Conservation (phyloP, 2,329 filamentous ascomycete genomes). For the Xylaria sp. region DNA sequence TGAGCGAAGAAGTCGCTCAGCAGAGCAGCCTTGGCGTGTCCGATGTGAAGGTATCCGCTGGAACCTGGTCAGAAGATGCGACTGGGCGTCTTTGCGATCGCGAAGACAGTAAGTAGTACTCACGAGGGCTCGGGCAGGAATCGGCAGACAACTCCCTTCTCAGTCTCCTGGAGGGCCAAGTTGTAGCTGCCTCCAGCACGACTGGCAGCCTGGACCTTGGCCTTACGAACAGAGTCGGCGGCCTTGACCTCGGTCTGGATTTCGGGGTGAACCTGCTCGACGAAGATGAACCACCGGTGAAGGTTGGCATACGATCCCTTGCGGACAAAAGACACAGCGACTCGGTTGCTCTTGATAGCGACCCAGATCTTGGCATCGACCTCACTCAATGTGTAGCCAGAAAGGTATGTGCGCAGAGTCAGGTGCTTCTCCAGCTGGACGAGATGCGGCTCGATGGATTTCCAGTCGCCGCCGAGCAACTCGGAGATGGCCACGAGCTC, state of each 20-base stretch:
- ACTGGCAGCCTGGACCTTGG: conserved; percentile 62
- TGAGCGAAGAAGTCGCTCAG: conserved; percentile 97
- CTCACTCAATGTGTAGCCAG: conserved; percentile 71
- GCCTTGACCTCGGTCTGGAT: conserved; percentile 65
- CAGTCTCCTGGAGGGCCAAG: conserved; percentile 76
- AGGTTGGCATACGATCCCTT: conserved; percentile 72
- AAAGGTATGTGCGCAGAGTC: conserved; percentile 77
- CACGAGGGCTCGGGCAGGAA: conserved; percentile 92
- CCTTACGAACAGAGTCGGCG: conserved; percentile 61
- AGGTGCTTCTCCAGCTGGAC: conserved; percentile 80
- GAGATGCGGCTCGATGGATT: conserved; percentile 69
- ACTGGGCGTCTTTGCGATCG: neutral
- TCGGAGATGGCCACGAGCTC: conserved; percentile 49
- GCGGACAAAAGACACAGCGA: conserved; percentile 75
- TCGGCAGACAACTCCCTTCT: conserved; percentile 83
- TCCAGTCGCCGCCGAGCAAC: conserved; percentile 65
- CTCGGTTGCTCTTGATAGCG: conserved; percentile 75
- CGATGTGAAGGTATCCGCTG: conserved; percentile 84
- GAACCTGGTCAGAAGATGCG: conserved; percentile 10
- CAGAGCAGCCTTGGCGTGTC: conserved; percentile 88
- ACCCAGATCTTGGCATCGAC: conserved; percentile 80
- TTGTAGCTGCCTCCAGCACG: conserved; percentile 85
- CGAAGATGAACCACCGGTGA: conserved; percentile 78
- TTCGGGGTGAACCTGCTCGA: conserved; percentile 78
- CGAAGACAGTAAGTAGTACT: conserved; percentile 30